Base-by-base conservation (phyloP, 768 basidiomycete species). In the Hemileccinum impolitum region DNA sequence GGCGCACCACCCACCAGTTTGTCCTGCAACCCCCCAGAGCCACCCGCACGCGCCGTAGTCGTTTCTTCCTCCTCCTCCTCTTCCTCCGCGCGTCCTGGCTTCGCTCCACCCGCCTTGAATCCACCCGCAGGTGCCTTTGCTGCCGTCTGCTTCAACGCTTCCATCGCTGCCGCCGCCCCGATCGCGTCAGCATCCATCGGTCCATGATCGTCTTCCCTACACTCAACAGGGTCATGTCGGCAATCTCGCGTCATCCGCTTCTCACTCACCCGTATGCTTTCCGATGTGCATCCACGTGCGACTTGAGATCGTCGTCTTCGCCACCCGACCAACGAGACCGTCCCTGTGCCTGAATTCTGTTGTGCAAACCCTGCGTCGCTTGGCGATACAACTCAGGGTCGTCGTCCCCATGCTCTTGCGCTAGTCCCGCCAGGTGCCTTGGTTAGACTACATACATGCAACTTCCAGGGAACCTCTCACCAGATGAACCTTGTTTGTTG, bases 261-360 rank as follows among this genome's bases (percentile, higher is more conserved):
- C 13, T 14, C 18, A 48, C 67, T 53, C 35, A 69, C 65, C 52
- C 65, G 26, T 67, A 69, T 30, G 67, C 67, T 31, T 65, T 67
- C 7, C 48, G 50, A 19, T 67, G 67, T n/a, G 65, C 65, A 17
- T 62, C 58, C 2, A 56, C 43, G 0, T 64, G 66, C 1, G 54
- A 13, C 14, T 42, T 47, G 43, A 64, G 58, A 13, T 51, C 42
- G 3, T 53, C 53, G 3, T 56, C 58, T 0, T 53, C 40, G 12
- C 55, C 23, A 4, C 30, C 36, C 26, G 21, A 21, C 7, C 17
- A 50, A 19, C 36, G 47, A 39, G 50, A 43, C 47, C 48, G 58
- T 7, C 18, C 8, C 18, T 59, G 58, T 0, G 51, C 23, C 39
- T 66, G 51, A n/a, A 61, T 56, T 32, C 18, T 64, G 19, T 56